A percentile compares a stretch with the other conserved stretches of the same genome.
These are phyloP conservation scores for Eucalyptus paniculata DNA, from an alignment of 345 rosid species.

Conservation along the genomic window DNA sequence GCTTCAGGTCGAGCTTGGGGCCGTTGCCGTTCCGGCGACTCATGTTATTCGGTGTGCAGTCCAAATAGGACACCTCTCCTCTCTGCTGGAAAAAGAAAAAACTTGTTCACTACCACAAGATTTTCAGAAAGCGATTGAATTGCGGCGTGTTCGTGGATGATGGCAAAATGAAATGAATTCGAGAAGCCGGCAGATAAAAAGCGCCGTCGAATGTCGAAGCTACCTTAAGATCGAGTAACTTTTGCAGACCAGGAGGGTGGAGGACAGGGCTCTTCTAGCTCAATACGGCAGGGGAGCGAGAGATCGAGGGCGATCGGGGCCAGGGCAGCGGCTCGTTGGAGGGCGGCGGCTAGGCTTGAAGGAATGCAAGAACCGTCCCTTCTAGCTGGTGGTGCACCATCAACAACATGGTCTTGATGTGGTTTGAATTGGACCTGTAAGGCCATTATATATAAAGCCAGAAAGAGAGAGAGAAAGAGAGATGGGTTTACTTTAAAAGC, in stretches of 20 bases:
- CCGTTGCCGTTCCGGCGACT: constrained; percentile 51
- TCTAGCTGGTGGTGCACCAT: background rate
- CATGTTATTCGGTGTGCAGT: constrained; percentile 20
- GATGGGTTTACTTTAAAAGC: constrained; percentile 51
- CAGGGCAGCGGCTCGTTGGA: background rate
- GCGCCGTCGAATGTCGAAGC: background rate
- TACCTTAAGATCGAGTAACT: constrained; percentile 4
- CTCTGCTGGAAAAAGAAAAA: background rate
- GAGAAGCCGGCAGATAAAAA: background rate
- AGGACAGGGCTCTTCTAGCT: constrained; percentile 2
- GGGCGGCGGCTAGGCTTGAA: background rate
- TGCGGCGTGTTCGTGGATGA: background rate
- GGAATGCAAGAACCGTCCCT: background rate
- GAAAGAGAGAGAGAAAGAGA: constrained; percentile 6
- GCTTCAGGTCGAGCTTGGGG: constrained; percentile 82
- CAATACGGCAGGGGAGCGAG: background rate
- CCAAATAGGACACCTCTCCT: background rate
- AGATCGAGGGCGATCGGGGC: background rate
- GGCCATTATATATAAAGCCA: constrained; percentile 43
- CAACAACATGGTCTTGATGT: background rate
- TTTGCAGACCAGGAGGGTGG: constrained; percentile 5
- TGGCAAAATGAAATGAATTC: background rate
- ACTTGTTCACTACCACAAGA: background rate
- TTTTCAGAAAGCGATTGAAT: background rate
- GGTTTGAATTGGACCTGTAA: constrained; percentile 9